phyloP scores from a whole-genome alignment of 2,329 filamentous ascomycete genomes.

The Fusarium longipes region DNA sequence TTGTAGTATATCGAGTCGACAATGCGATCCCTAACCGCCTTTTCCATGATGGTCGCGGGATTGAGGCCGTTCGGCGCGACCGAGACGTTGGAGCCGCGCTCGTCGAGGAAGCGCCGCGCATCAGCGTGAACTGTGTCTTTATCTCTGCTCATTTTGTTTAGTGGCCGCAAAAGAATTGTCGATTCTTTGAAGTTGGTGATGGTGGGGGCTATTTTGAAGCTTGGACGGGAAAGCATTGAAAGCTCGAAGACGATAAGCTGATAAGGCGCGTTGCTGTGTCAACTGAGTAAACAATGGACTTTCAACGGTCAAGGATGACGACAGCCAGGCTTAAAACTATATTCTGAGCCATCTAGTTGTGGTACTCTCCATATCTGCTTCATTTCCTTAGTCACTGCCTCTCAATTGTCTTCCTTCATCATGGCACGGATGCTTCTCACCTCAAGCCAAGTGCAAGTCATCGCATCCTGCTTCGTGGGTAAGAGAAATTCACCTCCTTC shows the following conservation, averaged over 20 bases:
- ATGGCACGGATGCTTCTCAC: slow-evolving; percentile 69
- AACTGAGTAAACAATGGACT: slow-evolving; percentile 48
- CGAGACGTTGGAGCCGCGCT: slow-evolving; percentile 81
- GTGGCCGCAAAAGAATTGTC: slow-evolving; percentile 10
- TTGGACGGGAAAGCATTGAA: slow-evolving; percentile 37
- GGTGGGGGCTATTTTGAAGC: slow-evolving; percentile 20
- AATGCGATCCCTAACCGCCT: slow-evolving; percentile 94
- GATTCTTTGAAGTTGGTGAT: slow-evolving; percentile 28
- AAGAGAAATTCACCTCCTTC: slow-evolving; percentile 47
- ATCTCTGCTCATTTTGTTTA: slow-evolving; percentile 53
- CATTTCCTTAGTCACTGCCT: neutral
- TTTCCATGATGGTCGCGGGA: slow-evolving; percentile 95
- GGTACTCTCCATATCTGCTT: neutral
- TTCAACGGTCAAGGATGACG: slow-evolving; percentile 29
- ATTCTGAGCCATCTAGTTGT: neutral
- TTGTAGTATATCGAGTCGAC: slow-evolving; percentile 98
- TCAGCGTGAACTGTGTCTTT: slow-evolving; percentile 77
- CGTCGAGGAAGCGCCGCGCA: slow-evolving; percentile 85
- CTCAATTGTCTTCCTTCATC: neutral
- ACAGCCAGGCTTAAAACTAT: slow-evolving; percentile 16
- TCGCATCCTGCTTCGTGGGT: slow-evolving; percentile 73
- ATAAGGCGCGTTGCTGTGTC: slow-evolving; percentile 60
- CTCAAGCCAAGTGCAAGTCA: slow-evolving; percentile 75
- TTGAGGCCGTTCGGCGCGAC: slow-evolving; percentile 90
- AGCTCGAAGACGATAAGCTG: slow-evolving; percentile 36